Conservation (phyloP, 1,284 basidiomycete genomes). For the Hemileia vastatrix region DNA sequence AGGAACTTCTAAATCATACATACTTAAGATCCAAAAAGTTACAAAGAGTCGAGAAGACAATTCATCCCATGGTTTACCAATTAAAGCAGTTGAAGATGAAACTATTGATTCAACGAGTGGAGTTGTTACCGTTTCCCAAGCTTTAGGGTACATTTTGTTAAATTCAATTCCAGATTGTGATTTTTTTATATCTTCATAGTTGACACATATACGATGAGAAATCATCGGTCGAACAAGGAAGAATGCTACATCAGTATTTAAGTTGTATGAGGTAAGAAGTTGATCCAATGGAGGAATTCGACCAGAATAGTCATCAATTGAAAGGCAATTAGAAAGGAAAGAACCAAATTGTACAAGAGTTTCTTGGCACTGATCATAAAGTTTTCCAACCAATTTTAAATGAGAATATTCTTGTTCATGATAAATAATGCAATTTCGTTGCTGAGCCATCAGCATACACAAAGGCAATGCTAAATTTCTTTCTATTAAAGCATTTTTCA, state of each 20-base stretch:
- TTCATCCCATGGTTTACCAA: too few species aligned
- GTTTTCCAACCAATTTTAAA: constrained; percentile 68
- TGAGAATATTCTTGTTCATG: constrained; percentile 57
- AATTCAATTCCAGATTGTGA: too few species aligned
- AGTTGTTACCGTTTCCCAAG: too few species aligned
- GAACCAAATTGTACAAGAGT: constrained; percentile 53
- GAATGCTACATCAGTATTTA: constrained; percentile 75
- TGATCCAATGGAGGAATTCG: constrained; percentile 54
- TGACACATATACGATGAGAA: constrained; percentile 51
- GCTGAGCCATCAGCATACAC: constrained; percentile 76
- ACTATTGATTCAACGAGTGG: too few species aligned
- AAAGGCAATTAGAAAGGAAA: too few species aligned
- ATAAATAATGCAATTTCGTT: constrained; percentile 64
- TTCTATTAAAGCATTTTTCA: constrained; percentile 60
- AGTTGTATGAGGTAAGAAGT: constrained; percentile 61
- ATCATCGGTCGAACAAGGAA: constrained; percentile 76
- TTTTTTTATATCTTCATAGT: constrained; percentile 18
- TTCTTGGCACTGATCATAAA: constrained; percentile 60
- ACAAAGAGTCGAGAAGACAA: constrained; percentile 78
- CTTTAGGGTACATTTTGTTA: too few species aligned
- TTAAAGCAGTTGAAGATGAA: too few species aligned
- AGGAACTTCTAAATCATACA: constrained; percentile 69
- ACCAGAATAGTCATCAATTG: too few species aligned
- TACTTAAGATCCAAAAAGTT: constrained; percentile 86
- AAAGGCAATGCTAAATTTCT: constrained; percentile 66